These are phyloP conservation scores for Zasmidium citrigriseum DNA, from an alignment of 2,329 filamentous ascomycete species.

Conservation along the genomic window DNA sequence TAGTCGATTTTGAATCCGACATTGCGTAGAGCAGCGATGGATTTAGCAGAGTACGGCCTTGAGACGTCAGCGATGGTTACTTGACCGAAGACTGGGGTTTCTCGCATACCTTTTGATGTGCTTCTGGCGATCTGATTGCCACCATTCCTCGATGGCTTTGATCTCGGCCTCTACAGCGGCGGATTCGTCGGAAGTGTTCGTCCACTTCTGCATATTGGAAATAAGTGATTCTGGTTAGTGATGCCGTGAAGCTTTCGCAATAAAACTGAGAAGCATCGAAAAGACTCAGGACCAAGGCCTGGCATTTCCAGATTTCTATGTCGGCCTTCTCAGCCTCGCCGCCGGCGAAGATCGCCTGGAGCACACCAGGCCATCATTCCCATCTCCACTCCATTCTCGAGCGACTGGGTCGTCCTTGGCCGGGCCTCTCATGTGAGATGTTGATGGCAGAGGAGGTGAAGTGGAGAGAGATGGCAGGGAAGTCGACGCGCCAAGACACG, in stretches of 20 bases:
- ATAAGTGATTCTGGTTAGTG: not conserved
- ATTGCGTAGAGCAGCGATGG: conserved; percentile 12
- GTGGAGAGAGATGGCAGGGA: not conserved
- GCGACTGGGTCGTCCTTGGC: not conserved
- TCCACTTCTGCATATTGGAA: conserved; percentile 11
- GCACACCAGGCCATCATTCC: not conserved
- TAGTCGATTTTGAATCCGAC: conserved; percentile 12
- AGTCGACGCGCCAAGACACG: not conserved
- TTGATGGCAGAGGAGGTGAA: not conserved
- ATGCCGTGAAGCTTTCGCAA: not conserved
- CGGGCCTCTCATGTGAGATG: not conserved
- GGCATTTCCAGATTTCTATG: not conserved
- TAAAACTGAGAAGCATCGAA: not conserved
- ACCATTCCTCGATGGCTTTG: conserved; percentile 10
- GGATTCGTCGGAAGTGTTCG: not conserved
- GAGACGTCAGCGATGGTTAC: not conserved
- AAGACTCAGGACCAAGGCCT: not conserved
- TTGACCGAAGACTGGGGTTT: not conserved
- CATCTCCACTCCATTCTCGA: not conserved
- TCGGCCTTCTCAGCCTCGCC: not conserved
- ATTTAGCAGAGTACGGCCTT: conserved; percentile 11
- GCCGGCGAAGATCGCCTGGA: not conserved
- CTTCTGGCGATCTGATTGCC: conserved; percentile 11
- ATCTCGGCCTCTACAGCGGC: conserved; percentile 10
- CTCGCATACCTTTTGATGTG: conserved; percentile 11